Percentiles rank a stretch among this genome's conserved stretches.
These are phyloP conservation scores for Tulasnella sp. DNA, from an alignment of 768 basidiomycete genomes.

Conservation along the genomic window DNA sequence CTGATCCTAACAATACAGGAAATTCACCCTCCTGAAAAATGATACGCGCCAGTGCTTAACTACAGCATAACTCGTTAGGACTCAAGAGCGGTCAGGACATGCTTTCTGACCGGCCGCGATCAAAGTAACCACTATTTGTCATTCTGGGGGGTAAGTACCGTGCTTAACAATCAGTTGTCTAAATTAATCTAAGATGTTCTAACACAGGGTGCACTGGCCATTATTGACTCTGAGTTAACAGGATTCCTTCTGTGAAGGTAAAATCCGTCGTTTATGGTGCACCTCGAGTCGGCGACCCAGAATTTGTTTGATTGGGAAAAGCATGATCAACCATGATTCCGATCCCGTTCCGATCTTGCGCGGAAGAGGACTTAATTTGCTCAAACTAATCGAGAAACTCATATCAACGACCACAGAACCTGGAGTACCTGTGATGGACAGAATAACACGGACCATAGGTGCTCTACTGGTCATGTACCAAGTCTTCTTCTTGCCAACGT, in stretches of 20 bases:
- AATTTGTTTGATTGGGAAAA: constrained; percentile 28
- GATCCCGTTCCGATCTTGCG: constrained; percentile 22
- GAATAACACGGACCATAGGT: constrained; percentile 42
- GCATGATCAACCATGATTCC: constrained; percentile 14
- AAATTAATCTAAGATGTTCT: no score
- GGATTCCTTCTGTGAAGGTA: constrained; percentile 9
- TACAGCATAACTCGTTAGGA: no score
- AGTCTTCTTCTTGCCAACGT: constrained; percentile 35
- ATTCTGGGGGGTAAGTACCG: no score
- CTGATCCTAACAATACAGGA: no score
- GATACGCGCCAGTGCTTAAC: no score
- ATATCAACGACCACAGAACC: constrained; percentile 29
- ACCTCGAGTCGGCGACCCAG: constrained; percentile 24
- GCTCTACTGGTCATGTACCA: constrained; percentile 41
- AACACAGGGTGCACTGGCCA: not conserved
- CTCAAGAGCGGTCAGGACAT: no score
- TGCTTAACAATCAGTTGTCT: no score
- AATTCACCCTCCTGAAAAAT: no score
- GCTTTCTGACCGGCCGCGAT: no score
- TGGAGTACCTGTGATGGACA: constrained; percentile 49
- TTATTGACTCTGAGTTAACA: not conserved
- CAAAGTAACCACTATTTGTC: no score
- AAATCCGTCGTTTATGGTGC: constrained; percentile 10
- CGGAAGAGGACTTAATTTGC: constrained; percentile 2
- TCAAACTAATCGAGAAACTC: constrained; percentile 17